phyloP scores from a whole-genome alignment of 192 early-diverging fungal species.

The Backusella macrospora region DNA sequence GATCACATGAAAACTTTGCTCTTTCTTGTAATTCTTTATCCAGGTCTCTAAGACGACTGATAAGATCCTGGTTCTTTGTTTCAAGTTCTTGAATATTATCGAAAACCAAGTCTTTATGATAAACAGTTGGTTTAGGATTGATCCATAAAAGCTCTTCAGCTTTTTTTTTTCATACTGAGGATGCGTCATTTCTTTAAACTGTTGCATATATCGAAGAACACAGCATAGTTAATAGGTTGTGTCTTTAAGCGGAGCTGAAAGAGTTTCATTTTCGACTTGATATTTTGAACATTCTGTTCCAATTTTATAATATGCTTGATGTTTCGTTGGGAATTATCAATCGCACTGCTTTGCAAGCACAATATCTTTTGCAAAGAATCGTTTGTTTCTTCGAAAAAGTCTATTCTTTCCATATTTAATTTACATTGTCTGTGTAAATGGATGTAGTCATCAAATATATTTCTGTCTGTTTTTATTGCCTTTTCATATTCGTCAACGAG shows the following conservation, averaged over 20 bases:
- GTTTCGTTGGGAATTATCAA: not conserved
- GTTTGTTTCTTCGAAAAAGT: not conserved
- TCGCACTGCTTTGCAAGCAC: not conserved
- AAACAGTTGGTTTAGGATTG: too few species aligned
- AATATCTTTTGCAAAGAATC: not conserved
- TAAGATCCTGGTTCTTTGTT: not conserved
- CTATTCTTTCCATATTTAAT: not conserved
- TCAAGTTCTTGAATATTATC: not conserved
- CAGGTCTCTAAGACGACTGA: not conserved
- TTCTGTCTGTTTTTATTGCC: not conserved
- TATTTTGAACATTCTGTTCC: not conserved
- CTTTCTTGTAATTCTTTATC: not conserved
- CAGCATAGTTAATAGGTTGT: not conserved
- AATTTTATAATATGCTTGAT: not conserved
- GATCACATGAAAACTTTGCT: not conserved
- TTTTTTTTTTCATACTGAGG: too few species aligned
- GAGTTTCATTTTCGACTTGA: not conserved
- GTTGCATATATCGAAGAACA: too few species aligned
- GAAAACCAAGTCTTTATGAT: too few species aligned
- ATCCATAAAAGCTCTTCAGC: too few species aligned
- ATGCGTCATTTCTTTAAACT: too few species aligned
- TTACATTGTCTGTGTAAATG: not conserved
- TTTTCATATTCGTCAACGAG: constrained; percentile 1
- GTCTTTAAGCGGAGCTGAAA: not conserved
- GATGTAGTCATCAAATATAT: constrained; percentile 1